Conservation (phyloP, 163 green algal species). For the Scenedesmus sp. region DNA sequence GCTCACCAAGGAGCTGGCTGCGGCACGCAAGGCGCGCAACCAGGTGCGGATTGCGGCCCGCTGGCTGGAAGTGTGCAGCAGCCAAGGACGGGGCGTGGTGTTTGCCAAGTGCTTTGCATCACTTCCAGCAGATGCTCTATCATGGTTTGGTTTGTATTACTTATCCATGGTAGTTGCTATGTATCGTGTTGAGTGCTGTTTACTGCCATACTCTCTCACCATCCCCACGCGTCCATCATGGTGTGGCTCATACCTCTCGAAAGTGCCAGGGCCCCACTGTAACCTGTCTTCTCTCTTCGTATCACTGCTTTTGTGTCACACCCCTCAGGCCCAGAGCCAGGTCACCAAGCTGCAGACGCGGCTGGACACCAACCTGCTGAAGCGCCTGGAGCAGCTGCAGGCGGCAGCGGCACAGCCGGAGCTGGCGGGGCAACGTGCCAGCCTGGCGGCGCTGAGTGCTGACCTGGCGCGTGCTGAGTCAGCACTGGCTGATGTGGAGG, state of each 20-base stretch:
- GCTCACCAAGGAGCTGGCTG: conserved; percentile 11
- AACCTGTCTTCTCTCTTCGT: no score
- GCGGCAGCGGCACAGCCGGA: neutral
- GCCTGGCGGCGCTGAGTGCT: conserved; percentile 27
- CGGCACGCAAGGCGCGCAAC: neutral
- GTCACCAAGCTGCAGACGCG: conserved; percentile 24
- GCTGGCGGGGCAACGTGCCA: neutral
- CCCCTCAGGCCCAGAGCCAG: conserved; percentile 18
- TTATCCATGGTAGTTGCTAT: no score
- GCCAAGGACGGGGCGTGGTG: no score
- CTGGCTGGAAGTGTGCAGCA: neutral
- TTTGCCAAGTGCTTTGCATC: no score
- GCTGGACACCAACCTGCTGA: conserved; percentile 53
- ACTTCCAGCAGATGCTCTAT: neutral
- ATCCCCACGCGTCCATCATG: no score
- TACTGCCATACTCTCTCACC: no score
- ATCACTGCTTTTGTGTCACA: neutral
- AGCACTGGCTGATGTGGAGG: conserved; percentile 52
- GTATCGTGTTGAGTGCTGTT: no score
- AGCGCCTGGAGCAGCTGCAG: conserved; percentile 35
- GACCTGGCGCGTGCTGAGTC: conserved; percentile 52
- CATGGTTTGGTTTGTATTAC: no score
- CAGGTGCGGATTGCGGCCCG: neutral
- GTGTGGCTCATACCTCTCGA: no score
- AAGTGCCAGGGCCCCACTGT: no score